Percentiles rank a stretch among this genome's conserved stretches.
Evolutionary conservation across 306 rosid species (phyloP).

Genomic region (Sphenostylis stenocarpa): DNA sequence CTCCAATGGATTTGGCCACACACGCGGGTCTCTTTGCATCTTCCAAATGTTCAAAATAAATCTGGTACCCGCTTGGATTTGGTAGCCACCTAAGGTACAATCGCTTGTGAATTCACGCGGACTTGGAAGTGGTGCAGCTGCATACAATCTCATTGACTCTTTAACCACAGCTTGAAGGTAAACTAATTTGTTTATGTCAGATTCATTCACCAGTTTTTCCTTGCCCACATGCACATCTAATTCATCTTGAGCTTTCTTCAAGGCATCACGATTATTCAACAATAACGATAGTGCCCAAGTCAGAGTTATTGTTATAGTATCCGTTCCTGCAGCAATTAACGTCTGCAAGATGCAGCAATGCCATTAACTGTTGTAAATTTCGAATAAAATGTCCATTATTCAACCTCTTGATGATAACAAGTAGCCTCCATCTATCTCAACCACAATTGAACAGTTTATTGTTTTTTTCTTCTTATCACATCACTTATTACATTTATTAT

Average conservation of each 20-base stretch:
- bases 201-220: constrained; percentile 45
- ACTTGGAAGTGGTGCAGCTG: background rate
- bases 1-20: constrained; percentile 31
- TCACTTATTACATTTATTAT: too few relatives aligned
- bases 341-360: constrained; percentile 22
- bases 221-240: constrained; percentile 43
- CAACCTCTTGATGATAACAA: background rate
- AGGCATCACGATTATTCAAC: constrained; percentile 23
- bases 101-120: background rate
- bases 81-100: background rate
- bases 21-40: constrained; percentile 17
- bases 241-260: background rate
- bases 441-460: too few relatives aligned
- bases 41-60: constrained; percentile 45
- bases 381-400: background rate
- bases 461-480: too few relatives aligned
- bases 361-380: too few relatives aligned
- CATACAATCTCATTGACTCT: constrained; percentile 44
- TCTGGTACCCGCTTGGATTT: constrained; percentile 46
- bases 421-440: background rate
- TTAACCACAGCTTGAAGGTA: constrained; percentile 43
- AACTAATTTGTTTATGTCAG: constrained; percentile 46
- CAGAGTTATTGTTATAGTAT: constrained; percentile 48
- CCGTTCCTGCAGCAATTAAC: constrained; percentile 46
- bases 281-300: constrained; percentile 27